Percentiles rank a stretch among this genome's conserved stretches.
Conservation (phyloP, 2,329 filamentous ascomycete genomes). For the Teratosphaeria epicoccoides region DNA sequence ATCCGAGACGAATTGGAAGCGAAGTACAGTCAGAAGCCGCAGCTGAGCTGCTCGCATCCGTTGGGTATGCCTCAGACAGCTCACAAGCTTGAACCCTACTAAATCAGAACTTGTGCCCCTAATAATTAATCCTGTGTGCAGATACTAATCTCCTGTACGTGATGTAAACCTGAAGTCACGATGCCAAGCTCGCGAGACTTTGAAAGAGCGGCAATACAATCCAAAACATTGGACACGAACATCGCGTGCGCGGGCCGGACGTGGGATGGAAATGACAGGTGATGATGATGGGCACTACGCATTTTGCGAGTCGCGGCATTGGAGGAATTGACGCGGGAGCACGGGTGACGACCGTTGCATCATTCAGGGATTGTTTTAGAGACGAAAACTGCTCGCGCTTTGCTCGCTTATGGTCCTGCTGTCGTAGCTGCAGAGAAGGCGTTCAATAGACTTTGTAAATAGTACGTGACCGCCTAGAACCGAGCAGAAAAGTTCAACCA, state of each 20-base stretch:
- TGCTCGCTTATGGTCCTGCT: neutral
- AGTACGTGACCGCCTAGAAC: too few relatives aligned
- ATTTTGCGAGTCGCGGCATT: neutral
- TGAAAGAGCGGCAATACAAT: neutral
- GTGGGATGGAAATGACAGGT: neutral
- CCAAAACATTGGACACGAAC: neutral
- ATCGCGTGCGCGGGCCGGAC: neutral
- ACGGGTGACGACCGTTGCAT: neutral
- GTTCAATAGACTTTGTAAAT: too few relatives aligned
- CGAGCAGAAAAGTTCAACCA: too few relatives aligned
- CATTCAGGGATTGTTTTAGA: neutral
- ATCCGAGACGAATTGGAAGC: conserved; percentile 78
- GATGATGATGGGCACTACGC: neutral
- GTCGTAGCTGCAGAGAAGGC: too few relatives aligned
- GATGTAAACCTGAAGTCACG: conserved; percentile 24
- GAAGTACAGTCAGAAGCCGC: conserved; percentile 90
- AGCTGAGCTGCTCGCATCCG: conserved; percentile 91
- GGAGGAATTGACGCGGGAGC: neutral
- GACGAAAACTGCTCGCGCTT: neutral
- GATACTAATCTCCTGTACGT: conserved; percentile 36
- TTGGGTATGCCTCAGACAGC: conserved; percentile 55
- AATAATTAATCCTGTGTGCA: conserved; percentile 8
- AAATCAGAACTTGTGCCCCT: neutral
- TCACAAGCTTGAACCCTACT: conserved; percentile 1
- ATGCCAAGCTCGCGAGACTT: neutral